Base-by-base conservation (phyloP, 768 basidiomycete genomes). In the Boletus rubescentipes region DNA sequence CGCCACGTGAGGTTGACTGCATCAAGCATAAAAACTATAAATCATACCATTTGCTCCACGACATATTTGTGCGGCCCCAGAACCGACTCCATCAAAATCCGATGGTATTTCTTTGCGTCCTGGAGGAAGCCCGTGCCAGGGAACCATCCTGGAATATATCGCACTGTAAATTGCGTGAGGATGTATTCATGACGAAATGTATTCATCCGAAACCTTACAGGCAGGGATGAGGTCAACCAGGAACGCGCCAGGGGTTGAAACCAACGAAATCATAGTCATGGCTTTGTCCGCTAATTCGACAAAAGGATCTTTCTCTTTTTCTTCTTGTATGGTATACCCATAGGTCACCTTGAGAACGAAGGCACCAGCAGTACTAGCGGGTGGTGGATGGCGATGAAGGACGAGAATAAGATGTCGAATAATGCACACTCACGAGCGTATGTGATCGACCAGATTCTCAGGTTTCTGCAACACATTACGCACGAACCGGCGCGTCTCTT, bases 31-130 rank as follows among this genome's bases (percentile, higher is more conserved):
- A 6, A 38, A 21, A 4, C 6, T 4, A 29, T 18, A n/a, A 18
- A 0, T 18, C 61, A 6, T 53, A 82, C 83, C 66, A 84, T 77
- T 55, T 79, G 75, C 18, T 77, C 60, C 36, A 74, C 72, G 5
- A 77, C 77, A 45, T 70, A 78, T 8, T 69, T 61, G 41, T 72
- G 80, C 0, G 84, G 83, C 7, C 64, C 65, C 20, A 75, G 71
- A 5, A 77, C 66, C 67, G 80, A 75, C 9, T 72, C 66, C 3
- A 65, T 59, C 2, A 77, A 67, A 2, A 72, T 3, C 3, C 29
- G 21, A 4, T 42, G 41, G 59, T 70, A 69, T 38, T 49, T 51
- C 36, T 63, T 64, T 3, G 71, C 73, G 29, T 64, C 53, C 7
- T 59, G 61, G 40, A 70, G 61, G 61, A 77, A 77, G 1, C 66